Percentiles rank a stretch among this genome's conserved stretches.
These are phyloP conservation scores for Tolypocladium tropicale DNA, from an alignment of 2,329 filamentous ascomycete species.

Conservation along the genomic window DNA sequence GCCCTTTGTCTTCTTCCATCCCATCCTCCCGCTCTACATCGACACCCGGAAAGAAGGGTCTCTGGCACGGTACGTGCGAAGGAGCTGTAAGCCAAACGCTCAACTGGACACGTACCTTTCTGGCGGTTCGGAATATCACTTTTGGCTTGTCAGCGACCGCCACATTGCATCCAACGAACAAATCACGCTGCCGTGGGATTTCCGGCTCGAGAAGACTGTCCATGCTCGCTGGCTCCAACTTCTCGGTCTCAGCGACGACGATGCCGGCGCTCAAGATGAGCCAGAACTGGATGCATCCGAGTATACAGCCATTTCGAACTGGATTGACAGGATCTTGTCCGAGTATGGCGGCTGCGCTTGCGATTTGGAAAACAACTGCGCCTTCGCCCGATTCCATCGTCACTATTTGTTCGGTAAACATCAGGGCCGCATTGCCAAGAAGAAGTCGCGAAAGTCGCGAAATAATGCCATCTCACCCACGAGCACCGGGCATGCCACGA, in stretches of 20 bases:
- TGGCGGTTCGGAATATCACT: constrained; percentile 70
- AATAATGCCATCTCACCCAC: constrained; percentile 48
- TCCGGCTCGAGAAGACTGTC: constrained; percentile 45
- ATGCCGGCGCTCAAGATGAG: constrained; percentile 34
- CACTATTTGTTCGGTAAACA: constrained; percentile 39
- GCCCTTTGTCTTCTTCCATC: constrained; percentile 81
- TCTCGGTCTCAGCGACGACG: constrained; percentile 54
- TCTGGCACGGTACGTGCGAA: constrained; percentile 74
- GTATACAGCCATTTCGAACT: constrained; percentile 49
- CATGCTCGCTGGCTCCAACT: constrained; percentile 45
- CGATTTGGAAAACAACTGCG: constrained; percentile 50
- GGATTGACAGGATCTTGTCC: constrained; percentile 60
- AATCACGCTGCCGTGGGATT: constrained; percentile 60
- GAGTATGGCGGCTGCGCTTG: constrained; percentile 77
- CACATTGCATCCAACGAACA: constrained; percentile 57
- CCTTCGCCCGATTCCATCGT: constrained; percentile 53
- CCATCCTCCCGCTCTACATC: constrained; percentile 80
- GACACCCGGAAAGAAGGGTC: constrained; percentile 86
- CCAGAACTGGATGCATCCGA: constrained; percentile 49
- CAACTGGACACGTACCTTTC: constrained; percentile 77
- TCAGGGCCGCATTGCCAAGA: constrained; percentile 33
- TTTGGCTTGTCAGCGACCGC: constrained; percentile 81
- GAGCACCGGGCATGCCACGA: constrained; percentile 50
- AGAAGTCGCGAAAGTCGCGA: constrained; percentile 45
- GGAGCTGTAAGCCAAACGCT: constrained; percentile 89